Conservation (phyloP, 345 rosid genomes). For the Raphanus raphanistrum region DNA sequence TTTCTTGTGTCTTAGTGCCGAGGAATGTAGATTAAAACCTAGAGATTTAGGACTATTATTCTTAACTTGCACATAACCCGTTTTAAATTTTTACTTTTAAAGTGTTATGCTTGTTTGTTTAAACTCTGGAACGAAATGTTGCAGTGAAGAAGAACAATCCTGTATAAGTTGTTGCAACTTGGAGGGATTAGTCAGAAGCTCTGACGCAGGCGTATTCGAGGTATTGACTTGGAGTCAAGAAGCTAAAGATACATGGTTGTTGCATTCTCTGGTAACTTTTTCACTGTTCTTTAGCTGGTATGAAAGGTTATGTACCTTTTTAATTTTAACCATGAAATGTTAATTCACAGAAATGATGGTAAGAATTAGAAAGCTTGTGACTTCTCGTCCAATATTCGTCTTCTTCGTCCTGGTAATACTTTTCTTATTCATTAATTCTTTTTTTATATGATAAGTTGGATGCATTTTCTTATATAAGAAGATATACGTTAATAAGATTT, state of each 20-base stretch:
- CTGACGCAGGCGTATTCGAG: neutral
- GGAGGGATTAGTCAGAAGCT: neutral
- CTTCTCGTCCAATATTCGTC: neutral
- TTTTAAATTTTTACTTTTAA: neutral
- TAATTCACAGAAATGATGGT: constrained; percentile 12
- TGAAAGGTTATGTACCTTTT: neutral
- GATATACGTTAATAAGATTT: neutral
- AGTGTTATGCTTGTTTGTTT: neutral
- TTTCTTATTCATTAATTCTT: neutral
- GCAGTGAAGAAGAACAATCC: neutral
- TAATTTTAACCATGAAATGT: neutral
- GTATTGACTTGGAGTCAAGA: neutral
- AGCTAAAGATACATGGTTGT: neutral
- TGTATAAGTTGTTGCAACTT: neutral
- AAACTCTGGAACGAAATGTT: neutral
- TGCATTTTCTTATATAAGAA: no score
- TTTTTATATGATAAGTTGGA: neutral
- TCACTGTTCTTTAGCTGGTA: no score
- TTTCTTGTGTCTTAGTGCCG: neutral
- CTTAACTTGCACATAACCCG: neutral
- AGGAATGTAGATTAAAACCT: neutral
- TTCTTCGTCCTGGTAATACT: neutral
- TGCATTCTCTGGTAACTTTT: neutral
- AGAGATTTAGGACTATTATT: neutral
- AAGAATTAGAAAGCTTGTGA: neutral